These are phyloP conservation scores for Hymenoscyphus albidus DNA, from an alignment of 2,329 filamentous ascomycete species.

Conservation along the genomic window DNA sequence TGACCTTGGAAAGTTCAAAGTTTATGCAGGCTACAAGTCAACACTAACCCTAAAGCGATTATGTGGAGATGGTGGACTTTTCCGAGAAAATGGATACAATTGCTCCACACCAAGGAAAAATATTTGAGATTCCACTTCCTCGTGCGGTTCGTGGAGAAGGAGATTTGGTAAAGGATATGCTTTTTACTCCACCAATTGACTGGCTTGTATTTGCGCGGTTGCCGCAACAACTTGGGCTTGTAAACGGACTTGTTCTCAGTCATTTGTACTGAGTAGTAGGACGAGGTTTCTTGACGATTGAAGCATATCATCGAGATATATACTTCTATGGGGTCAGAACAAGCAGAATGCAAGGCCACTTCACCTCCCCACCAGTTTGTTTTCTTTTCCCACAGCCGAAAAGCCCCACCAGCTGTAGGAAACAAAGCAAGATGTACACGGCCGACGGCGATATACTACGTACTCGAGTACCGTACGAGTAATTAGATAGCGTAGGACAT, in stretches of 20 bases:
- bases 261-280: neutral
- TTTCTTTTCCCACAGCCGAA: too few species aligned
- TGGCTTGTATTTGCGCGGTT: neutral
- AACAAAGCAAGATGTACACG: too few species aligned
- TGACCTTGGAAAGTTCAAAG: neutral
- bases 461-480: too few species aligned
- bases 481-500: neutral
- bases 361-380: neutral
- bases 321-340: neutral
- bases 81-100: neutral
- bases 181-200: neutral
- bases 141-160: neutral
- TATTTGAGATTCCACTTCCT: neutral
- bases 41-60: neutral
- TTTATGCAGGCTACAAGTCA: neutral
- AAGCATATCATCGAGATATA: too few species aligned
- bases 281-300: neutral
- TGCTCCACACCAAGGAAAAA: neutral
- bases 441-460: too few species aligned
- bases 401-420: too few species aligned
- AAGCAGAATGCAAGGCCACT: neutral
- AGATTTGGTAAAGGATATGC: neutral
- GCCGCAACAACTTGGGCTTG: neutral
- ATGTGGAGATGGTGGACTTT: conserved; percentile 2
- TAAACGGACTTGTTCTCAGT: neutral